Evolutionary conservation across 225 moss, liverwort and hornwort genomes (phyloP), one percentile per base, ranked within the genome.

Genomic region (Asterella californica): DNA sequence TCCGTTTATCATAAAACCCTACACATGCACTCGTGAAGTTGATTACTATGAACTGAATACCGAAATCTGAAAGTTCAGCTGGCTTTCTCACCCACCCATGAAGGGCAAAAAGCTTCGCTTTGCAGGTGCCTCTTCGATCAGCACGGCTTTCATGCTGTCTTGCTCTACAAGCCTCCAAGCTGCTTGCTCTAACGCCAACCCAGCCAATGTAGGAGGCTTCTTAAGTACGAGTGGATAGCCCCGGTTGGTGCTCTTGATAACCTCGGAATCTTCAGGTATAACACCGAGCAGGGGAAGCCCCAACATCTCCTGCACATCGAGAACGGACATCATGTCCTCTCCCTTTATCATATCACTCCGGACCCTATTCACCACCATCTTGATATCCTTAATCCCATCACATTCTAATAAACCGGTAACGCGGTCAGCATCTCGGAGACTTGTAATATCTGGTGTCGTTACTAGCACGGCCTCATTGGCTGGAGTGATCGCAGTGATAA

Each of bases 311-410:
- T 97, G 96, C 81, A 97, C 96, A 79, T 97, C 96, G 24, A 97
- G 84, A 37, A 97, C 96, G 4, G 96, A 97, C 96, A 97, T 97
- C 96, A 97, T 97, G 63, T 97, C 96, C 84, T 97, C 96, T 64
- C 96, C 96, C 86, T 97, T 97, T 24, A 97, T 97, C 96, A 97
- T 93, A 33, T 97, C 96, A 76, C 96, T 94, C 57, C 96, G 79
- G 71, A 97, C 96, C 84, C 96, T 90, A 79, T 97, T 97, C 83
- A 97, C 96, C 79, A 97, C 93, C 96, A 97, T 97, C 87, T 97
- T 97, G 72, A 97, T 97, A 62, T 97, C 96, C 86, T 89, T 94
- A 30, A 97, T 91, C 36, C 96, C 96, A 82, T 97, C 96, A 50
- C 96, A 97, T 84, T 97, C 96, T n/a, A 97, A 80, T n/a, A 97